A percentile compares a stretch with the other conserved stretches of the same genome.
phyloP scores from a whole-genome alignment of 2,329 filamentous ascomycete genomes.

The Cladosporium sphaerospermum region DNA sequence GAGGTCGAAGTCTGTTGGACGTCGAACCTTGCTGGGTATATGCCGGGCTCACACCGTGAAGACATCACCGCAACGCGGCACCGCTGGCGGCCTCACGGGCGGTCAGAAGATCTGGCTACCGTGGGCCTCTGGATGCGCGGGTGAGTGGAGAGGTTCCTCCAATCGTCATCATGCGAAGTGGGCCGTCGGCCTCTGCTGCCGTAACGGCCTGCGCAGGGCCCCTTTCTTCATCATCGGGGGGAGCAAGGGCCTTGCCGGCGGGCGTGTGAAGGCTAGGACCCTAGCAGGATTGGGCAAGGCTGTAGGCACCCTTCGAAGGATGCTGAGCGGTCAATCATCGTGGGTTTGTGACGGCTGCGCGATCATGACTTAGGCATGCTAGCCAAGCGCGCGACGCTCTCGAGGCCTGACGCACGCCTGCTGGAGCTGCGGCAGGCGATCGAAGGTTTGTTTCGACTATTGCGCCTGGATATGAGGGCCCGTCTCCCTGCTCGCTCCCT shows the following conservation, averaged over 20 bases:
- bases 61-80: background rate
- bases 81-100: background rate
- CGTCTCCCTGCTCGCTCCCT: background rate
- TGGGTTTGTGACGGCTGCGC: conserved; percentile 10
- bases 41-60: conserved; percentile 5
- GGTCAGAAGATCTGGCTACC: conserved; percentile 7
- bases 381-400: conserved; percentile 4
- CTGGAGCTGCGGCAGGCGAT: background rate
- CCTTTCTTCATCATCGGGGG: conserved; percentile 7
- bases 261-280: background rate
- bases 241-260: background rate
- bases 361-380: conserved; percentile 1
- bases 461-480: conserved; percentile 1
- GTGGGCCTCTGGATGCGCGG: background rate
- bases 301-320: background rate
- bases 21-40: conserved; percentile 8
- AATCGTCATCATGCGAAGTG: conserved; percentile 6
- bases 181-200: conserved; percentile 6
- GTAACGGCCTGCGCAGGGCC: conserved; percentile 10
- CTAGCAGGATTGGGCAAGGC: conserved; percentile 9
- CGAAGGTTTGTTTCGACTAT: background rate
- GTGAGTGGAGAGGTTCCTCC: background rate
- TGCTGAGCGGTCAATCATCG: conserved; percentile 10
- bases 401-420: conserved; percentile 1
- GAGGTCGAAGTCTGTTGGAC: background rate